Evolutionary conservation across 768 basidiomycete genomes (phyloP), one percentile per base, ranked within the genome.

Genomic region (Calocybe indica): DNA sequence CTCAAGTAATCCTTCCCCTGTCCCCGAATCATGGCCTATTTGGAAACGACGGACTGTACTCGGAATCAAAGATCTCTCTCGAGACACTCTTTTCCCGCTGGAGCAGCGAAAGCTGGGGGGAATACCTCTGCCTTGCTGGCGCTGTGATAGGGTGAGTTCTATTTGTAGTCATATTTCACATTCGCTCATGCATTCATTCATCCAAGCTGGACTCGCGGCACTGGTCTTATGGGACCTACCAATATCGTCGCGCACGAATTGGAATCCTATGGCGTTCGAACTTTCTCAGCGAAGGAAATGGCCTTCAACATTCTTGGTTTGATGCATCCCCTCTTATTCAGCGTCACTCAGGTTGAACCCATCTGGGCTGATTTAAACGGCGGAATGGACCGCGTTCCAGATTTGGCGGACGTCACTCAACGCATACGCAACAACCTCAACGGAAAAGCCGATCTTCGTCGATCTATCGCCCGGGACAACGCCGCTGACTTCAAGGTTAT

Each of bases 211-310:
- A 97, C 94, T 40, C 91, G 96, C 52, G 96, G 96, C 31, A 99
- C 96, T 7, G 94, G 95, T 49, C 71, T 99, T 43, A 98, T 99
- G 96, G 85, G 80, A 48, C 87, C 93, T 3, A 94, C 92, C 38
- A 94, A 94, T 70, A 90, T 87, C 37, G 86, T 97, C 45, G 92
- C 96, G 28, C 89, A 94, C 49, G 92, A 92, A 46, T 78, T 99
- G 37, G 96, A 99, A 71, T 78, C 83, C 49, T 79, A 87, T 52
- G 96, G 96, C 52, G 91, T 96, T 49, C 83, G 96, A 55, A 99
- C 96, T 1, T 99, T 98, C 81, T 98, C 95, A 0, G 88, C 96
- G 29, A 98, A 98, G 73, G 96, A 99, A 70, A 99, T 98, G 96
- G 94, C 96, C 0, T 99, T 99, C 82, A 99, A 99, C 69, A 92